phyloP scores from a whole-genome alignment of 2,329 filamentous ascomycete genomes.

The Trichophyton simii region DNA sequence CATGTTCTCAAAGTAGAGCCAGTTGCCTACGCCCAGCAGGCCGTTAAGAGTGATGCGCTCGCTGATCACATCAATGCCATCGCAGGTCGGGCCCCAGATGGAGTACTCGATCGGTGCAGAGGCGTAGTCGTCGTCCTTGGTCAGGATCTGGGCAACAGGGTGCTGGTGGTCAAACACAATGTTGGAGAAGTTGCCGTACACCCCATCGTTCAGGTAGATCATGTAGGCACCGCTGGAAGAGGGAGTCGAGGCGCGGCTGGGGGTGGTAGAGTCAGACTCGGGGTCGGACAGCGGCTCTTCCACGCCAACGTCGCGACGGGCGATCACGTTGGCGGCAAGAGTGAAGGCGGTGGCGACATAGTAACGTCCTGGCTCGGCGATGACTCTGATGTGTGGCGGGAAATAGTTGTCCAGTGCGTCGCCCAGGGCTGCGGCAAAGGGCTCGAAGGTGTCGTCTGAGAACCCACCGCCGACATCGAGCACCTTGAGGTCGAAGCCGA shows the following conservation, averaged over 20 bases:
- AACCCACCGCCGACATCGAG: conserved; percentile 94
- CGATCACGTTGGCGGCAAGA: conserved; percentile 89
- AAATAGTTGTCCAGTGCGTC: conserved; percentile 78
- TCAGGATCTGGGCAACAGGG: conserved; percentile 70
- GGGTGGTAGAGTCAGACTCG: conserved; percentile 38
- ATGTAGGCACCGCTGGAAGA: conserved; percentile 61
- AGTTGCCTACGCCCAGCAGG: conserved; percentile 81
- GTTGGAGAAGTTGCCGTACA: conserved; percentile 97
- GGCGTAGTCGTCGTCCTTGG: conserved; percentile 47
- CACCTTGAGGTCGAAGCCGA: conserved; percentile 72
- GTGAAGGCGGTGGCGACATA: conserved; percentile 91
- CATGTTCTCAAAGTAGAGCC: conserved; percentile 99
- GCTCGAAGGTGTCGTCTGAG: conserved; percentile 78
- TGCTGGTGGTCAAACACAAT: conserved; percentile 99
- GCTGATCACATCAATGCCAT: conserved; percentile 91
- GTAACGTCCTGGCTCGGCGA: conserved; percentile 92
- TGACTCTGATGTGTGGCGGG: conserved; percentile 69
- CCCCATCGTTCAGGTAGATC: conserved; percentile 93
- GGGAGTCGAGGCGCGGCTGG: neutral
- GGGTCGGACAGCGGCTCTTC: conserved; percentile 10
- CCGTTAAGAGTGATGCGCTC: conserved; percentile 65
- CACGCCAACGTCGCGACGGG: conserved; percentile 62
- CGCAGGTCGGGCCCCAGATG: conserved; percentile 95
- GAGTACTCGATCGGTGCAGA: conserved; percentile 63
- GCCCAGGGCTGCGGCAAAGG: conserved; percentile 70